Evolutionary conservation across 1,284 basidiomycete genomes (phyloP).

Genomic region (Heterobasidion occidentale): DNA sequence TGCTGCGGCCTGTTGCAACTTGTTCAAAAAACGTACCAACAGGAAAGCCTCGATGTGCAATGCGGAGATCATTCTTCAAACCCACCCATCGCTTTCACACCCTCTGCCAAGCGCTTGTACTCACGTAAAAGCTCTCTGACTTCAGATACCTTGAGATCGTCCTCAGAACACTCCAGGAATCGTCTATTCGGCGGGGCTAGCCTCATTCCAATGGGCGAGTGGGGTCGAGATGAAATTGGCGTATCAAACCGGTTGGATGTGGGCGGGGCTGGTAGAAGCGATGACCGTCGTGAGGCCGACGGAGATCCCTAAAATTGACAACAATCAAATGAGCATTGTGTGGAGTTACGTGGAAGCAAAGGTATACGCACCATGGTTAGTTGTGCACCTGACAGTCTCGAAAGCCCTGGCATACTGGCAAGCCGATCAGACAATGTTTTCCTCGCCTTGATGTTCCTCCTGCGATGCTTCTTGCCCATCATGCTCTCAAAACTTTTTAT

Average conservation of each 20-base stretch:
- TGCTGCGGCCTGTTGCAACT: no score
- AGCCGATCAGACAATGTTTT: conserved; percentile 72
- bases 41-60: neutral
- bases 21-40: no score
- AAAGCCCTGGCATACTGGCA: conserved; percentile 59
- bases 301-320: conserved; percentile 28
- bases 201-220: conserved; percentile 30
- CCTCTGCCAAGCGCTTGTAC: conserved; percentile 58
- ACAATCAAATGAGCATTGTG: neutral
- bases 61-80: conserved; percentile 25
- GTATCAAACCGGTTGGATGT: conserved; percentile 27
- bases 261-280: conserved; percentile 29
- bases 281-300: conserved; percentile 36
- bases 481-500: conserved; percentile 80
- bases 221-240: conserved; percentile 36
- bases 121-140: conserved; percentile 68
- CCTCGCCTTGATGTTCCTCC: conserved; percentile 25
- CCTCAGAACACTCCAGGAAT: conserved; percentile 61
- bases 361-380: conserved; percentile 1
- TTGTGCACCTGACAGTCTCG: conserved; percentile 28
- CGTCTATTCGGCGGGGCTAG: conserved; percentile 52
- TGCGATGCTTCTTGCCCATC: conserved; percentile 39
- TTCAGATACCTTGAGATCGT: conserved; percentile 70
- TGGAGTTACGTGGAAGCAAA: no score
- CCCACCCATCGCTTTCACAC: conserved; percentile 30